Conservation (phyloP, 106 monocot genomes). For the Allium sativum region DNA sequence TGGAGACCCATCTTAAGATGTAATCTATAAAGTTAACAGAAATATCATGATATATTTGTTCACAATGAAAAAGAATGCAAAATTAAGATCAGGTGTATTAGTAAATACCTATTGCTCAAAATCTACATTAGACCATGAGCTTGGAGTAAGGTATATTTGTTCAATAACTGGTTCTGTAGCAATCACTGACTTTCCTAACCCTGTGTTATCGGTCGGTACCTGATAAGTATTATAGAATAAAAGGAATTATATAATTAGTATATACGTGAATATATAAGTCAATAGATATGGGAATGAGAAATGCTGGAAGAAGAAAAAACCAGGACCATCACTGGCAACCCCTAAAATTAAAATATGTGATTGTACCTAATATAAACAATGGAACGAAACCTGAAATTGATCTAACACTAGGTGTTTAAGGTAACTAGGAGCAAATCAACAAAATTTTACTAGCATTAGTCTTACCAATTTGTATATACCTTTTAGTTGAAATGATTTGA, state of each 20-base stretch:
- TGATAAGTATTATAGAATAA: conserved; percentile 5
- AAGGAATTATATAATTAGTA: too few species aligned
- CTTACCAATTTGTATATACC: too few species aligned
- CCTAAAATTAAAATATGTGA: neutral
- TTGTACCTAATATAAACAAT: neutral
- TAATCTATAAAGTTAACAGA: conserved; percentile 47
- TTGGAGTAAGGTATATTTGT: conserved; percentile 83
- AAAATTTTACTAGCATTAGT: too few species aligned
- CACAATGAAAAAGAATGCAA: neutral
- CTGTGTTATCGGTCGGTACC: conserved; percentile 92
- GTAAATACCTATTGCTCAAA: conserved; percentile 89
- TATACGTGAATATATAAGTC: neutral
- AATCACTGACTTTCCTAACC: conserved; percentile 77
- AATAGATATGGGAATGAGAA: neutral
- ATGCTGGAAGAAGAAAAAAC: neutral
- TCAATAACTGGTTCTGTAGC: conserved; percentile 88
- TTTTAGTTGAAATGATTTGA: too few species aligned
- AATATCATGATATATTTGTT: neutral
- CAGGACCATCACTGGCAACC: neutral
- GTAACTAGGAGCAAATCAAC: too few species aligned
- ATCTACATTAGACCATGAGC: conserved; percentile 53
- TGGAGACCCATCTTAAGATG: conserved; percentile 79
- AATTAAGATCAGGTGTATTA: neutral
- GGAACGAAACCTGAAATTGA: neutral
- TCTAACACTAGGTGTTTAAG: too few species aligned